These are phyloP conservation scores for Naematelia encephala DNA, from an alignment of 768 basidiomycete species.

Conservation along the genomic window DNA sequence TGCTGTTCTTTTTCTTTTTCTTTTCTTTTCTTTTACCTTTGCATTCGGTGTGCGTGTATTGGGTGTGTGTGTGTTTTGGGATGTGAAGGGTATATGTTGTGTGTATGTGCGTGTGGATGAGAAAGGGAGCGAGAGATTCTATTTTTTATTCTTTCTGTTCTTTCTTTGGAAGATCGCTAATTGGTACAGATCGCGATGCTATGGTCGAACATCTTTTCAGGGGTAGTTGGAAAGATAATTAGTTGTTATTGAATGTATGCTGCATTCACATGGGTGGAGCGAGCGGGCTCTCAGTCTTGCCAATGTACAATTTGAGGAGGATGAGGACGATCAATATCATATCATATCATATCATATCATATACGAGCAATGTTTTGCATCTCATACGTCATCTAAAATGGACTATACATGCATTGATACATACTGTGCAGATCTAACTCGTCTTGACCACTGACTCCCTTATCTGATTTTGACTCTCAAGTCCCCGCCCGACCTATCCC, in stretches of 20 bases:
- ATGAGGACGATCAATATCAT: no score
- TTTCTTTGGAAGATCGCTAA: no score
- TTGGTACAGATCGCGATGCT: constrained; percentile 33
- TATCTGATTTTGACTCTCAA: no score
- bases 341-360: no score
- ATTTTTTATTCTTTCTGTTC: background rate
- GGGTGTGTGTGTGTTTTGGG: background rate
- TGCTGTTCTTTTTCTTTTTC: background rate
- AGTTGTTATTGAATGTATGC: no score
- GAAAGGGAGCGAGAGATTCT: background rate
- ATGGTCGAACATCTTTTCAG: constrained; percentile 49
- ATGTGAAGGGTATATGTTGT: background rate
- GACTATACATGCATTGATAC: background rate
- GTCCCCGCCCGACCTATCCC: no score
- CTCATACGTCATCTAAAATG: background rate
- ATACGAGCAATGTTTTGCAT: no score
- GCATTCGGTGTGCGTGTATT: background rate
- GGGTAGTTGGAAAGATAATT: constrained; percentile 37
- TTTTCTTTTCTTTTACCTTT: background rate
- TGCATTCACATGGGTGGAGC: no score
- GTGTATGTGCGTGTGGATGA: background rate
- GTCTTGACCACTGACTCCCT: no score
- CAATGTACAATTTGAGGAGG: no score
- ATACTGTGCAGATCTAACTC: no score
- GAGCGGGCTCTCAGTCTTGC: no score